Conservation (phyloP, 1,284 basidiomycete species). For the Ustilago nuda region DNA sequence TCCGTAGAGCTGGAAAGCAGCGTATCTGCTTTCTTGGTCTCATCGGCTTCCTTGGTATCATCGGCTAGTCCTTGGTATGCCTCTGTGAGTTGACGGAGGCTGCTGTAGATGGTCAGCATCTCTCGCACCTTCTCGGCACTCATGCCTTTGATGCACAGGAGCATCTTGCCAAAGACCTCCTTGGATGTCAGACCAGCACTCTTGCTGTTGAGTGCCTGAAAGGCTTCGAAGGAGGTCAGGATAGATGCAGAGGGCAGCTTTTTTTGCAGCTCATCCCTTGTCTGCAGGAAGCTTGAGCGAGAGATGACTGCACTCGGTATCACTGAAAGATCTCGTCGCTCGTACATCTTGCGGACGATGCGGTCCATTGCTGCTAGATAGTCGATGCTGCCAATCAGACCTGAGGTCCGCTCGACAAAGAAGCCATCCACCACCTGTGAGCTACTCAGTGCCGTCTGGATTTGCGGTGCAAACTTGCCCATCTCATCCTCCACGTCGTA, state of each 20-base stretch:
- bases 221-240: slow-evolving; percentile 72
- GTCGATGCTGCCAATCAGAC: slow-evolving; percentile 72
- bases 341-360: slow-evolving; percentile 70
- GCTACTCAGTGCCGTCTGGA: slow-evolving; percentile 71
- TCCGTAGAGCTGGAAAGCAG: slow-evolving; percentile 36
- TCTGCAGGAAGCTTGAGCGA: slow-evolving; percentile 67
- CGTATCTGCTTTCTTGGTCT: slow-evolving; percentile 16
- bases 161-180: slow-evolving; percentile 73
- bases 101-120: slow-evolving; percentile 72
- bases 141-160: slow-evolving; percentile 73
- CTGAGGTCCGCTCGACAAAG: slow-evolving; percentile 73
- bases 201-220: slow-evolving; percentile 73
- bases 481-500: slow-evolving; percentile 70
- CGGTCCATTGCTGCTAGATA: slow-evolving; percentile 72
- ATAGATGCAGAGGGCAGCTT: slow-evolving; percentile 65
- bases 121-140: slow-evolving; percentile 72
- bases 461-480: slow-evolving; percentile 63
- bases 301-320: slow-evolving; percentile 71
- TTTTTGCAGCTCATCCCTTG: slow-evolving; percentile 69
- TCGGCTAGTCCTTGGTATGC: slow-evolving; percentile 64
- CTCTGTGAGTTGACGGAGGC: slow-evolving; percentile 70
- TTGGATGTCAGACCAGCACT: slow-evolving; percentile 70
- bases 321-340: slow-evolving; percentile 69
- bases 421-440: slow-evolving; percentile 74
- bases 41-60: slow-evolving; percentile 20